Conservation (phyloP, 139 green algal species). For the Chlorella sp. region DNA sequence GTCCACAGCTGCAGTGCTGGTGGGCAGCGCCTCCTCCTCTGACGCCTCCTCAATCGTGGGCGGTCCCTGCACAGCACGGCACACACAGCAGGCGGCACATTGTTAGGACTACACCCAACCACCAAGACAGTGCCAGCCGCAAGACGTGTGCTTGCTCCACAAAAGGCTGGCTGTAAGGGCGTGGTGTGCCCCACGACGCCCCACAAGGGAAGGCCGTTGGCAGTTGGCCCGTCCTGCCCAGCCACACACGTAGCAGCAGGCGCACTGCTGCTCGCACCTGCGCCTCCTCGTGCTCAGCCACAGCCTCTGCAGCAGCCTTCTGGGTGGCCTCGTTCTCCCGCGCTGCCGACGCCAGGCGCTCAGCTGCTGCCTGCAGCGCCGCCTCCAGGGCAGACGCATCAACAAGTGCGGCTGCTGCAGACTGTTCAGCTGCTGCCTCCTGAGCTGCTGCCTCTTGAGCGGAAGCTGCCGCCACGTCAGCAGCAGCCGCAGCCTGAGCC, state of each 20-base stretch:
- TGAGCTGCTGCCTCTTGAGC: not conserved
- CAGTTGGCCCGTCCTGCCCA: no score
- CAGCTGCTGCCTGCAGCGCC: not conserved
- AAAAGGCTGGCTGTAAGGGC: not conserved
- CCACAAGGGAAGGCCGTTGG: no score
- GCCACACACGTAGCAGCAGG: not conserved
- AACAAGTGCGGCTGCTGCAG: not conserved
- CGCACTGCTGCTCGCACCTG: not conserved
- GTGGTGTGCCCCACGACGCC: no score
- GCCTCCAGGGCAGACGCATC: not conserved
- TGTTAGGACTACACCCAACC: no score
- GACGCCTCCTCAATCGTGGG: not conserved
- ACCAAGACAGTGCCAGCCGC: no score
- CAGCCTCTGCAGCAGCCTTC: not conserved
- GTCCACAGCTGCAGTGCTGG: constrained; percentile 5
- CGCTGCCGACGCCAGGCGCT: not conserved
- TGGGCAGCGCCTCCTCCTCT: constrained; percentile 14
- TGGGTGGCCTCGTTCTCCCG: not conserved
- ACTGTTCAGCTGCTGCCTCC: not conserved
- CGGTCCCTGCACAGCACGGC: no score
- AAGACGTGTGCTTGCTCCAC: not conserved
- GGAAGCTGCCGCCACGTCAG: not conserved
- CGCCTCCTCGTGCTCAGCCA: not conserved
- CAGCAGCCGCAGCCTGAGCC: not conserved
- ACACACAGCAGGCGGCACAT: no score